These are phyloP conservation scores for Solanum commersonii DNA, from an alignment of 257 asterid species.

Conservation along the genomic window DNA sequence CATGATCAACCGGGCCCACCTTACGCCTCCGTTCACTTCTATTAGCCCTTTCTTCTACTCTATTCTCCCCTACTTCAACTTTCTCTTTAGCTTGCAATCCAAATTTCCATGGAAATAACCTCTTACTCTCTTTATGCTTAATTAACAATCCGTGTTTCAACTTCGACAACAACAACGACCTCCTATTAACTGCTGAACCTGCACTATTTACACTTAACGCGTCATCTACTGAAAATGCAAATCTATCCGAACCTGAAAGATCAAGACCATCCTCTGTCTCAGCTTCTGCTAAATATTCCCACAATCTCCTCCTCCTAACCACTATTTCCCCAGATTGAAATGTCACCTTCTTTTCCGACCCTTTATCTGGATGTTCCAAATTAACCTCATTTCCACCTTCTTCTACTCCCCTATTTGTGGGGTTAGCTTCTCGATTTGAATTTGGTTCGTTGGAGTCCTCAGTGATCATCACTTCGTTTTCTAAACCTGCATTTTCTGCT, in stretches of 20 bases:
- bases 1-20: slow-evolving; percentile 16
- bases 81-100: slow-evolving; percentile 16
- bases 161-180: slow-evolving; percentile 13
- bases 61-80: slow-evolving; percentile 1
- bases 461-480: neutral
- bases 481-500: neutral
- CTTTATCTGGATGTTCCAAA: neutral
- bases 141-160: slow-evolving; percentile 16
- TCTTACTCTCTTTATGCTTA: slow-evolving; percentile 11
- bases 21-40: slow-evolving; percentile 6
- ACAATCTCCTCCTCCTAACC: slow-evolving; percentile 19
- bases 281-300: slow-evolving; percentile 17
- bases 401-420: neutral
- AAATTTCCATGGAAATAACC: slow-evolving; percentile 10
- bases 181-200: slow-evolving; percentile 12
- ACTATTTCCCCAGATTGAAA: slow-evolving; percentile 10
- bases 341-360: slow-evolving; percentile 7
- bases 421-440: neutral
- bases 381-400: neutral
- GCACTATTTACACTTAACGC: slow-evolving; percentile 16
- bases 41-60: slow-evolving; percentile 5
- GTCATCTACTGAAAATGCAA: slow-evolving; percentile 25
- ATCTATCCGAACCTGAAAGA: slow-evolving; percentile 23
- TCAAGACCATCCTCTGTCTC: slow-evolving; percentile 18
- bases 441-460: neutral